Base-by-base conservation (phyloP, 2,329 filamentous ascomycete species). In the Teratosphaeria pseudoeucalypti region DNA sequence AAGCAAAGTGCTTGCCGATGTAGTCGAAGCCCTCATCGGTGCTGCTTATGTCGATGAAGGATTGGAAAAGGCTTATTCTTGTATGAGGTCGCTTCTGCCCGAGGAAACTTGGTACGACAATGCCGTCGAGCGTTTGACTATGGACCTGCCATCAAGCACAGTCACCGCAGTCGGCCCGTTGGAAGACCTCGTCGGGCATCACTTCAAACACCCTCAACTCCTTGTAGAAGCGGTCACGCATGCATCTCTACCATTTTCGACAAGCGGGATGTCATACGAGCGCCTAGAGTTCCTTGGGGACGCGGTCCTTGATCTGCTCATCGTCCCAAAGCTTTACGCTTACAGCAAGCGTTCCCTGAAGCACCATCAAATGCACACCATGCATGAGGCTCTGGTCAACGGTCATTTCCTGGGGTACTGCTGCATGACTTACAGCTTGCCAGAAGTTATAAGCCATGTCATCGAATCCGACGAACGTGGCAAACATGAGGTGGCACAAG, bases 1-100 rank as follows among this genome's bases (percentile, higher is more conserved):
- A 0, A 87, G 85, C 1, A 97, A 97, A 70, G 83, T 83, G 0
- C 80, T 96, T 7, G 92, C 92, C 3, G 92, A 97, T 67, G 86
- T 96, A 0, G 81, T 96, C 0, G 92, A 97, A 70, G 83, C 92
- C 0, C 77, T 96, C 0, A 86, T 96, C 23, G 92, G 90, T 0
- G 88, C 85, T 0, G 82, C 88, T 0, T 91, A 82, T 66, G 62
- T 88, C 1, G 82, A 89, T 57, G 88, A 89, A 1, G 88, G 88
- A 0, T 75, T 88, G 14, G 55, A 75, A 0, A 86, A 83, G 64
- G 87, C 86, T 0, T 73, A 86, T 16, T 66, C 74, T 1, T 91
- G 87, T 70, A 79, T 94, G 12, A 77, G 79, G 2, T 70, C 85
- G 0, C 86, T 96, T 64, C 71, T 95, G 0, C 80, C 81, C 0